phyloP scores from a whole-genome alignment of 2,329 filamentous ascomycete species.

The Seiridium cupressi region DNA sequence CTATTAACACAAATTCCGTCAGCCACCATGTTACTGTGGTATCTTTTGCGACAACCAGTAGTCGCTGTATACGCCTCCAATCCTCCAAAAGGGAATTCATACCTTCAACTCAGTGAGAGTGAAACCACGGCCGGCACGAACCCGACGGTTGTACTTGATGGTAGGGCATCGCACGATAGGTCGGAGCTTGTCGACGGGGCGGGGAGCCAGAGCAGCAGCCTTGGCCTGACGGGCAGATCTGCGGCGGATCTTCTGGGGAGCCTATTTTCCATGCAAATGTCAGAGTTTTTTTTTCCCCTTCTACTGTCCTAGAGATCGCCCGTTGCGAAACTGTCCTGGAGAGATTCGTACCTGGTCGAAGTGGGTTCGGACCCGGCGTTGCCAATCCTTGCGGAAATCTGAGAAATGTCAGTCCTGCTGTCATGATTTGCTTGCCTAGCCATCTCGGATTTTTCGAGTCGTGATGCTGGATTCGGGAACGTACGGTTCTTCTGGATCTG shows the following conservation, averaged over 20 bases:
- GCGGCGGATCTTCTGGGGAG: slow-evolving; percentile 93
- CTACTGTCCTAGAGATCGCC: no score
- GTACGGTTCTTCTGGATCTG: slow-evolving; percentile 94
- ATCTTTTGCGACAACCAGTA: not conserved
- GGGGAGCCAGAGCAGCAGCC: slow-evolving; percentile 92
- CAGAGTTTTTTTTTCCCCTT: slow-evolving; percentile 9
- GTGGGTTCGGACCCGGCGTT: slow-evolving; percentile 97
- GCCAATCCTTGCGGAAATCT: slow-evolving; percentile 99
- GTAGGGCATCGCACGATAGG: slow-evolving; percentile 97
- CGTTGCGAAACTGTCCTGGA: slow-evolving; percentile 13
- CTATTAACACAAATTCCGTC: slow-evolving; percentile 41
- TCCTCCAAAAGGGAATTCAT: slow-evolving; percentile 26
- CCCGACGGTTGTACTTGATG: slow-evolving; percentile 98
- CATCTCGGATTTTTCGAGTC: slow-evolving; percentile 12
- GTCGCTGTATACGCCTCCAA: not conserved
- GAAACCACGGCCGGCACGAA: slow-evolving; percentile 96
- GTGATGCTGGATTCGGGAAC: slow-evolving; percentile 25
- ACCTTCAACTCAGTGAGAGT: slow-evolving; percentile 98
- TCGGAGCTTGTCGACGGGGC: slow-evolving; percentile 94
- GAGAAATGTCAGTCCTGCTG: slow-evolving; percentile 38
- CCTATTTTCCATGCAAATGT: slow-evolving; percentile 55
- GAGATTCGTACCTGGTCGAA: slow-evolving; percentile 82
- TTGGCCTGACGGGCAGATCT: slow-evolving; percentile 89
- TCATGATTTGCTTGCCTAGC: slow-evolving; percentile 16
- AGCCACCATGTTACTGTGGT: not conserved